Evolutionary conservation across 345 rosid species (phyloP).

Genomic region (Pistacia vera): DNA sequence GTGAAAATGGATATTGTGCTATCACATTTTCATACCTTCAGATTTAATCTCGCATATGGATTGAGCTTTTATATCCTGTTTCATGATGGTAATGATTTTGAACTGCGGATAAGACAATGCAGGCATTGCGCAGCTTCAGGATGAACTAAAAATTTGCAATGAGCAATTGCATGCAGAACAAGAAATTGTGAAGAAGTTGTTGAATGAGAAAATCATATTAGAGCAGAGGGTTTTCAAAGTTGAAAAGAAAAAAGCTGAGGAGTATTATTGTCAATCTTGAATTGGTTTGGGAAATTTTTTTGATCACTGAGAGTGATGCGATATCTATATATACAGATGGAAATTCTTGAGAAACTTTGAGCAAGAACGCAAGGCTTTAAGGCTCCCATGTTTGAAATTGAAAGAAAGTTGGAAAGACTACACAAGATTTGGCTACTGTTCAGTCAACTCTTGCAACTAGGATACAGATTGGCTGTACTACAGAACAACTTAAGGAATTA

Average conservation of each 20-base stretch:
- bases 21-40: not conserved
- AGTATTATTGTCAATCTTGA: constrained; percentile 35
- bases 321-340: constrained; percentile 41
- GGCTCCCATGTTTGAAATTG: constrained; percentile 65
- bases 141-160: constrained; percentile 60
- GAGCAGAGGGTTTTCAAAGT: constrained; percentile 63
- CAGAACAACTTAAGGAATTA: constrained; percentile 75
- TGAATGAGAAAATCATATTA: constrained; percentile 55
- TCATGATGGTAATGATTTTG: constrained; percentile 18
- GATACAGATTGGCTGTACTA: constrained; percentile 52
- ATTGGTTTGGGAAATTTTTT: not conserved
- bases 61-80: not conserved
- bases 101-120: constrained; percentile 23
- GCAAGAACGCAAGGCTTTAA: constrained; percentile 64
- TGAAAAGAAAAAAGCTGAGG: constrained; percentile 70
- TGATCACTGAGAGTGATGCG: not conserved
- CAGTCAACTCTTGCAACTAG: constrained; percentile 56
- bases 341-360: constrained; percentile 57
- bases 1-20: not conserved
- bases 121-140: constrained; percentile 61
- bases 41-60: not conserved
- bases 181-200: constrained; percentile 51
- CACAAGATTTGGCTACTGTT: constrained; percentile 51
- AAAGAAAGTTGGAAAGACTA: constrained; percentile 58
- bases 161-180: constrained; percentile 58